Conservation (phyloP, 441 rosid species). For the Theobroma grandiflorum region DNA sequence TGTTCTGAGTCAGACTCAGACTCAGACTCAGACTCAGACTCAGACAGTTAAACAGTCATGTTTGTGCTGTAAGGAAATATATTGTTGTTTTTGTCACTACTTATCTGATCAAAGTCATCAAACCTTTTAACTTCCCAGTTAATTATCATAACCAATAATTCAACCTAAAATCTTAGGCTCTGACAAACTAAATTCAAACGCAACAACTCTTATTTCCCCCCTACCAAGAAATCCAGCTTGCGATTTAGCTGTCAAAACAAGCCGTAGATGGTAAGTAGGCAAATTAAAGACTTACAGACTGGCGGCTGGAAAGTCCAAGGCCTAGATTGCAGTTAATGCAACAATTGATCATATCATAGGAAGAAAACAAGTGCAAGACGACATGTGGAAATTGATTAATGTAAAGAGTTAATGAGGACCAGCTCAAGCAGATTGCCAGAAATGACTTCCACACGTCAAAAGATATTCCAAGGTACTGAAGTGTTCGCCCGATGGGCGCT, state of each 20-base stretch:
- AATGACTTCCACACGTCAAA: conserved; percentile 7
- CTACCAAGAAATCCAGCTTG: conserved; percentile 14
- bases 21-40: too few relatives aligned
- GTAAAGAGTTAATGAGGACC: neutral
- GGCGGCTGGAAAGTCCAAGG: neutral
- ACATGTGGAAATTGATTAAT: too few relatives aligned
- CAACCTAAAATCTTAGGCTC: neutral
- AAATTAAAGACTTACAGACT: neutral
- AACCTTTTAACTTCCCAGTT: neutral
- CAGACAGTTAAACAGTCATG: too few relatives aligned
- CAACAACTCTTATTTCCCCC: neutral
- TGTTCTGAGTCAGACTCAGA: too few relatives aligned
- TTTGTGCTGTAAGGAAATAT: neutral
- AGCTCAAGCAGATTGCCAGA: conserved; percentile 15
- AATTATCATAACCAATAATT: neutral
- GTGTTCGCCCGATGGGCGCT: neutral
- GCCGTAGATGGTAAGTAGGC: neutral
- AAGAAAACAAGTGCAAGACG: too few relatives aligned
- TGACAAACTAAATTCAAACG: neutral
- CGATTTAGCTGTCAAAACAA: conserved; percentile 15
- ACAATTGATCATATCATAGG: too few relatives aligned
- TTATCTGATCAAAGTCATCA: neutral
- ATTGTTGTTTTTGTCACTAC: neutral
- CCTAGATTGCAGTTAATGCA: neutral
- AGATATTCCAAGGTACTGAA: neutral